Evolutionary conservation across 2,329 filamentous ascomycete species (phyloP).

Genomic region (Domatiomyces globalis): DNA sequence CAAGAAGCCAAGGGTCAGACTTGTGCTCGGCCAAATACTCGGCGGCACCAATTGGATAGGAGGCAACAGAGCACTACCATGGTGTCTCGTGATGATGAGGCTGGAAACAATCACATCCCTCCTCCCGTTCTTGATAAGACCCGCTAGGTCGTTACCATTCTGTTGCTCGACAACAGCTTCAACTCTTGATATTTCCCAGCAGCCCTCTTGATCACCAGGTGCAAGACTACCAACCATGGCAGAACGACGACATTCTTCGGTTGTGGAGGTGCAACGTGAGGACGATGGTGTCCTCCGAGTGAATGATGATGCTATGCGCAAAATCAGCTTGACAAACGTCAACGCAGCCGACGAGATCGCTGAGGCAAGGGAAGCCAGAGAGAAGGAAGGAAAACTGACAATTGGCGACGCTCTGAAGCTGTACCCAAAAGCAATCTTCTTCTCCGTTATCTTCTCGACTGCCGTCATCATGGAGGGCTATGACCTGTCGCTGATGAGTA

Average conservation of each 20-base stretch:
- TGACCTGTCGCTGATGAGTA: conserved; percentile 66
- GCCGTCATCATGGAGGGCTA: conserved; percentile 84
- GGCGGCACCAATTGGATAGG: not conserved
- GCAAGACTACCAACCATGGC: not conserved
- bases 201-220: not conserved
- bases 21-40: conserved; percentile 1
- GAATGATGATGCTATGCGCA: conserved; percentile 5
- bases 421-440: conserved; percentile 74
- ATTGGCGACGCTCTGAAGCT: conserved; percentile 57
- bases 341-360: conserved; percentile 1
- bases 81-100: not conserved
- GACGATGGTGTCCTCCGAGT: conserved; percentile 8
- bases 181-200: not conserved
- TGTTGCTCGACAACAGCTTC: not conserved
- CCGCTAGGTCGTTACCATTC: not conserved
- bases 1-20: not conserved
- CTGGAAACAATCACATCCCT: not conserved
- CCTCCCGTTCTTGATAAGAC: not conserved
- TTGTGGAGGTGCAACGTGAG: conserved; percentile 4
- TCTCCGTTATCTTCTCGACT: conserved; percentile 72
- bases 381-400: conserved; percentile 4
- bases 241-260: conserved; percentile 3
- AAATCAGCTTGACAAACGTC: not conserved
- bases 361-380: conserved; percentile 5
- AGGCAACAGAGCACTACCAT: not conserved